phyloP scores from a whole-genome alignment of 306 rosid genomes.

The Gillenia trifoliata region DNA sequence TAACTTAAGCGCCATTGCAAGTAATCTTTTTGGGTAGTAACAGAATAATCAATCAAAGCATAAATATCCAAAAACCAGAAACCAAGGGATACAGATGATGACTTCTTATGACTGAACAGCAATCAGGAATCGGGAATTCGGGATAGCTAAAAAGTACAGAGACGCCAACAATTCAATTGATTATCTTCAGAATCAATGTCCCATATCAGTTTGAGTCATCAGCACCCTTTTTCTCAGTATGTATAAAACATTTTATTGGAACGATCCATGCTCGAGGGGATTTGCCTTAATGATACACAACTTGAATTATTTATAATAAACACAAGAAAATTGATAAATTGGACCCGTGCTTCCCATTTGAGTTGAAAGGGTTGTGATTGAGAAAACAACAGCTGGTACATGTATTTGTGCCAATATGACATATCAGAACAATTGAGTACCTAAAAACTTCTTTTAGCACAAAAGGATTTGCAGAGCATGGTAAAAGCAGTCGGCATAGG shows the following conservation, averaged over 20 bases:
- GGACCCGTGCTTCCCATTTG: too few species aligned
- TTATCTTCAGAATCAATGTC: background rate
- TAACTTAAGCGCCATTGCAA: background rate
- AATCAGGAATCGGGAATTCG: background rate
- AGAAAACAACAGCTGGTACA: too few species aligned
- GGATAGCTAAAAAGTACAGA: background rate
- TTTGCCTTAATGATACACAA: too few species aligned
- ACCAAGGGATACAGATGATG: too few species aligned
- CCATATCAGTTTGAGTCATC: too few species aligned
- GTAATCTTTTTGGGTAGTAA: background rate
- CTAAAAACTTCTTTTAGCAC: background rate
- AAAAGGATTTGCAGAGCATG: background rate
- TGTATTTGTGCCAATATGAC: too few species aligned
- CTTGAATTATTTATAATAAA: too few species aligned
- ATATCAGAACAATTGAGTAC: background rate
- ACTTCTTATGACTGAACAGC: background rate
- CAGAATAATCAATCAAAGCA: background rate
- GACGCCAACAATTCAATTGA: background rate
- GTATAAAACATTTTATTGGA: too few species aligned
- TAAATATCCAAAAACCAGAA: background rate
- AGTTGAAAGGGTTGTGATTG: too few species aligned
- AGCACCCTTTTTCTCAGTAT: too few species aligned
- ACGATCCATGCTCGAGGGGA: too few species aligned
- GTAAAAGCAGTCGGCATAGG: background rate
- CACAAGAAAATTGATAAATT: too few species aligned